Base-by-base conservation (phyloP, 768 basidiomycete genomes). In the Boletellus sp. region DNA sequence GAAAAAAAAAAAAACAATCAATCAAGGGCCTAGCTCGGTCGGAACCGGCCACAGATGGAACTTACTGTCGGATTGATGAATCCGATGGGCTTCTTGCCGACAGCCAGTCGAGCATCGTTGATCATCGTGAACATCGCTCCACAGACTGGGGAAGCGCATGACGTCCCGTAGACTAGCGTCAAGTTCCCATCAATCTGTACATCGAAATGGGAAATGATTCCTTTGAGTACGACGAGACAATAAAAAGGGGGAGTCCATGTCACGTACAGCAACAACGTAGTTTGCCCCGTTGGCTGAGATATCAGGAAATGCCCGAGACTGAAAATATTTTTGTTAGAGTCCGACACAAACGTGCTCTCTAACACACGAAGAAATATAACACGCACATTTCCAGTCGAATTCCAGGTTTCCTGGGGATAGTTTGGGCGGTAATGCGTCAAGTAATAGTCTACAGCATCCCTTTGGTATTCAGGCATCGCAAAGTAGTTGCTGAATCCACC, bases 31-130 rank as follows among this genome's bases (percentile, higher is more conserved):
- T n/a, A n/a, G n/a, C n/a, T n/a, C n/a, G n/a, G n/a, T n/a, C 12
- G 17, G 5, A n/a, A 4, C 11, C 8, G 28, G 28, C 11, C 28
- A 3, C 11, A n/a, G 26, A 43, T 11, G 5, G 32, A 3, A 9
- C 77, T 75, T 13, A 76, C 71, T 19, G 68, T 58, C 40, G 75
- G 75, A 57, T 77, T 77, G 55, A 77, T 74, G 56, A 77, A 64
- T 16, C 68, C 70, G 6, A 72, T 58, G 3, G 71, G 59, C 7
- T 22, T 42, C 53, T 70, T 70, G 16, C 59, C 57, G 13, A 36
- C 42, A 5, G 55, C 60, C 26, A 72, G 46, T 11, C 68, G 61
- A 20, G 65, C 70, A 40, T 72, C 70, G 53, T 72, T 72, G 47
- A 72, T 56, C 49, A 70, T 55, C 4, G 71, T 64, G 13, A 72